phyloP scores from a whole-genome alignment of 768 basidiomycete species.

The Strobilomyces dryophilus region DNA sequence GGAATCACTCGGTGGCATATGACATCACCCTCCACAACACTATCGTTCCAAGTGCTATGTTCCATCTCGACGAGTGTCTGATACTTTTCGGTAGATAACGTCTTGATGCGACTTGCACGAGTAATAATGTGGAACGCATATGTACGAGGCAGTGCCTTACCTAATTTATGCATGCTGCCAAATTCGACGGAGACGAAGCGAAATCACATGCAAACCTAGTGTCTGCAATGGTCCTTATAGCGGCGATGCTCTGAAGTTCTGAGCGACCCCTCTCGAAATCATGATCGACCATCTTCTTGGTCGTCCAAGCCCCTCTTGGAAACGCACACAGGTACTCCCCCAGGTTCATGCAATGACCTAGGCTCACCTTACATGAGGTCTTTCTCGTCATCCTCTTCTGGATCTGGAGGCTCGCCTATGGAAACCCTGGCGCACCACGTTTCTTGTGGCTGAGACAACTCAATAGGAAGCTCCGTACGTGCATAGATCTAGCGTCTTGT shows the following conservation, averaged over 20 bases:
- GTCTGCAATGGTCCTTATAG: conserved; percentile 6
- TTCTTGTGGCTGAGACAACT: conserved; percentile 57
- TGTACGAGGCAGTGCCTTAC: neutral
- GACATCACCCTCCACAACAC: neutral
- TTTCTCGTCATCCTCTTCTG: conserved; percentile 91
- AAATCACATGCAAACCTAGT: conserved; percentile 31
- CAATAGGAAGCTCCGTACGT: conserved; percentile 61
- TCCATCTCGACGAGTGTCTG: neutral
- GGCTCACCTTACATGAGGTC: conserved; percentile 47
- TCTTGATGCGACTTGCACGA: too few species aligned
- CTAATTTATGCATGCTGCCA: neutral
- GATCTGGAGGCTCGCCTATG: conserved; percentile 73
- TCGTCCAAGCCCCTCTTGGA: conserved; percentile 86
- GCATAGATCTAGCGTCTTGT: neutral
- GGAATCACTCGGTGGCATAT: neutral
- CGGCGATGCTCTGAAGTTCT: neutral
- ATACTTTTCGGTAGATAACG: neutral
- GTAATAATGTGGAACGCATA: neutral
- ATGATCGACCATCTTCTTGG: conserved; percentile 97
- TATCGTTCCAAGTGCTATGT: neutral
- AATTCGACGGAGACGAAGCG: neutral
- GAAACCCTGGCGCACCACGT: conserved; percentile 60
- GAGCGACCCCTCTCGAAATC: conserved; percentile 8
- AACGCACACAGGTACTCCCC: conserved; percentile 64
- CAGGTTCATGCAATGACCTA: neutral